A percentile compares a stretch with the other conserved stretches of the same genome.
Conservation (phyloP, 192 early-diverging fungal genomes). For the Rhizophagus sp. region DNA sequence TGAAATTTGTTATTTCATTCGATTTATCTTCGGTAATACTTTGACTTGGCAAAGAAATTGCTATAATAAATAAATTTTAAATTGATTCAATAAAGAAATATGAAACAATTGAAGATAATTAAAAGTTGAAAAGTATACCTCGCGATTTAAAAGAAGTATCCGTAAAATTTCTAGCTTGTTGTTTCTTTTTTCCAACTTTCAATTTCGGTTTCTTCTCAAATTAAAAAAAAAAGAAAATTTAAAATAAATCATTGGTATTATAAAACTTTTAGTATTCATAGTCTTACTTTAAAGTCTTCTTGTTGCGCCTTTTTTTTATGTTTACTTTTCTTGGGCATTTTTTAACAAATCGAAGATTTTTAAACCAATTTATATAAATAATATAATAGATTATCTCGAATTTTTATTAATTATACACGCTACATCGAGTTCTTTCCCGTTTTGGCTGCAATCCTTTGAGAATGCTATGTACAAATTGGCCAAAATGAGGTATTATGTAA, state of each 20-base stretch:
- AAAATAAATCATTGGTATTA: not conserved
- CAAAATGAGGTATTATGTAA: too few species aligned
- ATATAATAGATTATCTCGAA: too few species aligned
- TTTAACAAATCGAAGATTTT: too few species aligned
- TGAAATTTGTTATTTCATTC: constrained; percentile 66
- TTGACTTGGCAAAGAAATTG: constrained; percentile 80
- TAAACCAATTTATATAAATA: too few species aligned
- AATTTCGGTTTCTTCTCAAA: constrained; percentile 78
- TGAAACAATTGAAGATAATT: not conserved
- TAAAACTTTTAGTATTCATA: not conserved
- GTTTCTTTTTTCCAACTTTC: constrained; percentile 89
- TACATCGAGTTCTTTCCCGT: too few species aligned
- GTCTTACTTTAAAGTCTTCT: constrained; percentile 29
- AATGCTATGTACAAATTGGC: too few species aligned
- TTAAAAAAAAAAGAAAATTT: not conserved
- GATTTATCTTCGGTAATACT: constrained; percentile 78
- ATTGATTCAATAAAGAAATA: not conserved
- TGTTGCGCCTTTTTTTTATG: constrained; percentile 20
- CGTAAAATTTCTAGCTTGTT: constrained; percentile 70
- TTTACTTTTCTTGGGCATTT: constrained; percentile 28
- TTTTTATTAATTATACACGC: too few species aligned
- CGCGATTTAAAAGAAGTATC: constrained; percentile 82
- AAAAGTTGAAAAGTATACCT: constrained; percentile 41
- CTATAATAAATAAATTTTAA: constrained; percentile 28
- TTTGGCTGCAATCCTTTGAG: too few species aligned